phyloP scores from a whole-genome alignment of 2,329 filamentous ascomycete genomes.

The Cordyceps cateniannulata region DNA sequence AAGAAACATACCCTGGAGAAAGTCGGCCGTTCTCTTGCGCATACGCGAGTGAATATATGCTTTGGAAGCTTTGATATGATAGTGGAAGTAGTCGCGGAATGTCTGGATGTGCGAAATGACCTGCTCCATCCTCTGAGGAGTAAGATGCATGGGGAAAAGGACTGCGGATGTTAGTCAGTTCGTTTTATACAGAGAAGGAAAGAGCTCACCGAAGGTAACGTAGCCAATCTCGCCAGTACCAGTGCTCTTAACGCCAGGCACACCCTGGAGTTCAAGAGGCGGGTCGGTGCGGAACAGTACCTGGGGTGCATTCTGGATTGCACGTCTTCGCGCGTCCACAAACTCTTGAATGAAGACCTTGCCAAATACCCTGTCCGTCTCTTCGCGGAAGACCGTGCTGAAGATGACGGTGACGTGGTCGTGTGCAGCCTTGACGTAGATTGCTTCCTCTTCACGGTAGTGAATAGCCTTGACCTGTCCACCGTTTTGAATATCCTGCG shows the following conservation, averaged over 20 bases:
- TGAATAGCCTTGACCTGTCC: constrained; percentile 94
- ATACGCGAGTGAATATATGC: constrained; percentile 98
- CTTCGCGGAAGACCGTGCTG: constrained; percentile 95
- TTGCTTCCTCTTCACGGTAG: constrained; percentile 97
- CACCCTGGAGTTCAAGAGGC: constrained; percentile 80
- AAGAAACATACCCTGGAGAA: constrained; percentile 73
- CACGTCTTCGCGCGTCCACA: constrained; percentile 87
- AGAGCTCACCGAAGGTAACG: constrained; percentile 80
- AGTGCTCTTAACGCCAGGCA: constrained; percentile 72
- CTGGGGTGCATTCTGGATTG: constrained; percentile 96
- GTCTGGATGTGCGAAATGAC: constrained; percentile 99
- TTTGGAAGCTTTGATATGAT: constrained; percentile 99
- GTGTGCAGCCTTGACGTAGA: constrained; percentile 96
- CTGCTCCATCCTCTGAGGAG: constrained; percentile 81
- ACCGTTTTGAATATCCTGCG: constrained; percentile 82
- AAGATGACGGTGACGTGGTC: constrained; percentile 99
- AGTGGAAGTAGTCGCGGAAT: constrained; percentile 99
- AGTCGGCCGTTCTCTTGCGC: constrained; percentile 95
- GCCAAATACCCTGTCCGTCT: constrained; percentile 94
- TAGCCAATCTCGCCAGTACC: constrained; percentile 88
- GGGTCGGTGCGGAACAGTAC: constrained; percentile 94
- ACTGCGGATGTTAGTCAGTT: constrained; percentile 47
- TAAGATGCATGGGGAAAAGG: constrained; percentile 91
- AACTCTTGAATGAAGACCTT: constrained; percentile 99
- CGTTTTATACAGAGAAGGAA: background rate